These are phyloP conservation scores for Crithidia brevicula DNA, from an alignment of 208 protist genomes.

Conservation along the genomic window DNA sequence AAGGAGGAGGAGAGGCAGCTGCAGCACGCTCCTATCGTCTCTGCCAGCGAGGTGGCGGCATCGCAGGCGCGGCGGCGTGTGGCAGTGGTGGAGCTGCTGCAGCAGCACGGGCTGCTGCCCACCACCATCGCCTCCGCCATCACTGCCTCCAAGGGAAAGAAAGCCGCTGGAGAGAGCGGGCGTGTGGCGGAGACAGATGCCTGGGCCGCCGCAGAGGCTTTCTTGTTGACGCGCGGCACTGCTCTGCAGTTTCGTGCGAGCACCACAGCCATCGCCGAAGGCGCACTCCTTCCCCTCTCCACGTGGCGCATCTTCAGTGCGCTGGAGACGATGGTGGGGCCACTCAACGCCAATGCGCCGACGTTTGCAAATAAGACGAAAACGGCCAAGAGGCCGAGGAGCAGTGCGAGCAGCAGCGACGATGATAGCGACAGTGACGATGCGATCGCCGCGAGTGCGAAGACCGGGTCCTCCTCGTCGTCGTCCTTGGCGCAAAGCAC, in stretches of 20 bases:
- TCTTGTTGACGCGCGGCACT: slow-evolving; percentile 15
- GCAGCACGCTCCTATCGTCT: slow-evolving; percentile 6
- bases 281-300: slow-evolving; percentile 29
- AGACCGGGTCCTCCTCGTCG: not conserved
- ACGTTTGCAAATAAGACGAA: not conserved
- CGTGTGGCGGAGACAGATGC: not conserved
- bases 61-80: slow-evolving; percentile 20
- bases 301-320: slow-evolving; percentile 71
- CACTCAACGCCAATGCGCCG: slow-evolving; percentile 7
- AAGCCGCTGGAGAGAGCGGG: not conserved
- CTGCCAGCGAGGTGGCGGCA: slow-evolving; percentile 13
- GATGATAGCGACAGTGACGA: slow-evolving; percentile 22
- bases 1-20: slow-evolving; percentile 36
- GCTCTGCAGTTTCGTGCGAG: slow-evolving; percentile 15
- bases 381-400: not conserved
- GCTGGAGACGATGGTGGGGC: slow-evolving; percentile 49
- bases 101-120: slow-evolving; percentile 18
- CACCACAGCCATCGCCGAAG: not conserved
- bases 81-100: slow-evolving; percentile 26
- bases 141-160: not conserved
- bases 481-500: not conserved
- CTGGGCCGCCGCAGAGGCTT: slow-evolving; percentile 13
- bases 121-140: not conserved
- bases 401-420: not conserved
- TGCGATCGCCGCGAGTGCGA: slow-evolving; percentile 15